Percentiles rank a stretch among this genome's conserved stretches.
Conservation (phyloP, 1,139 yeast species). For the Pneumocystis jirovecii region DNA sequence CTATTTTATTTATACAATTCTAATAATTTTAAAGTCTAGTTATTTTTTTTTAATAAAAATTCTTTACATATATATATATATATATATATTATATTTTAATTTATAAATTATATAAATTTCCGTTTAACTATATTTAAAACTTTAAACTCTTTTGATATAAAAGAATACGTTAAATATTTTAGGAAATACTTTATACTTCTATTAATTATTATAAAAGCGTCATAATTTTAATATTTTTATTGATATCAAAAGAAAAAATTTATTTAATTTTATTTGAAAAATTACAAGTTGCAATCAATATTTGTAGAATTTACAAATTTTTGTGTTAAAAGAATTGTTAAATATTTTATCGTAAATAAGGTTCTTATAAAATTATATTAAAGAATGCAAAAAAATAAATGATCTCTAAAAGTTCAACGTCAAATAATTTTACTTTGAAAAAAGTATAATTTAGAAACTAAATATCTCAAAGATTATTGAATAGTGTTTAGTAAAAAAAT, state of each 20-base stretch:
- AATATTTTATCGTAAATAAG: conserved; percentile 14
- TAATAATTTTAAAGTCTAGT: neutral
- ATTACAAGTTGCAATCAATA: too few species aligned
- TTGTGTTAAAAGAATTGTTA: conserved; percentile 1
- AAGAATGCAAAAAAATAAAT: conserved; percentile 28
- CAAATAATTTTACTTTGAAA: conserved; percentile 24
- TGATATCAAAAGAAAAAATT: neutral
- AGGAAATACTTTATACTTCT: neutral
- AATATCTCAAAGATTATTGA: conserved; percentile 25
- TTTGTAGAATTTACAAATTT: neutral
- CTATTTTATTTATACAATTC: neutral
- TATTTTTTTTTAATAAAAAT: neutral
- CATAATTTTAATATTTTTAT: neutral
- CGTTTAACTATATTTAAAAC: neutral
- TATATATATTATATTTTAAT: neutral
- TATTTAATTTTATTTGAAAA: neutral
- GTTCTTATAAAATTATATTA: conserved; percentile 25
- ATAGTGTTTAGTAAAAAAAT: too few species aligned
- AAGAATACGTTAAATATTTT: neutral
- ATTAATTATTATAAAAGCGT: neutral
- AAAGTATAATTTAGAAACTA: conserved; percentile 23
- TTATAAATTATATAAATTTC: neutral
- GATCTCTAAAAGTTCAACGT: conserved; percentile 24
- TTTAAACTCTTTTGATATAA: neutral
- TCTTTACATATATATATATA: neutral